Conservation (phyloP, 495 filamentous ascomycete genomes). For the Cladorrhinum samala region DNA sequence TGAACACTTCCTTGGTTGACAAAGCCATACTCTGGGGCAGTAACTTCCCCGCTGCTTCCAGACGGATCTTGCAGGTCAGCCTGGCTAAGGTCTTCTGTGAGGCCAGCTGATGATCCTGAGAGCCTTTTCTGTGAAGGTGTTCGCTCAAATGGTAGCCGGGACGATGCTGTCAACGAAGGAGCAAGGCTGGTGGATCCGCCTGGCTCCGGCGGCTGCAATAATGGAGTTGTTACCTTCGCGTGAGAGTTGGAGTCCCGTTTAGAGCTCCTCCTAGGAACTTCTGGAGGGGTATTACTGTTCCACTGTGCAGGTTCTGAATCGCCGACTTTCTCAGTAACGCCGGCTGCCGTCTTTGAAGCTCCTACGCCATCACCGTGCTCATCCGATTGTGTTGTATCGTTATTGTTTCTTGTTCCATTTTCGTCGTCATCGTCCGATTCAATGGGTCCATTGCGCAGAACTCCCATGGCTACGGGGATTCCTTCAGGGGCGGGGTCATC, state of each 20-base stretch:
- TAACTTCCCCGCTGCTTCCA: conserved; percentile 35
- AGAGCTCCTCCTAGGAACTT: conserved; percentile 58
- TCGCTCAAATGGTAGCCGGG: conserved; percentile 58
- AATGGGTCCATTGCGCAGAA: conserved; percentile 50
- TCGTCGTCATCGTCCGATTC: conserved; percentile 55
- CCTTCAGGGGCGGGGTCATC: conserved; percentile 47
- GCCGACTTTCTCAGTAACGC: background rate
- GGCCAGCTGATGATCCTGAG: conserved; percentile 42
- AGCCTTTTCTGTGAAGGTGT: conserved; percentile 46
- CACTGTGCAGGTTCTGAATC: background rate
- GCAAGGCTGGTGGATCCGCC: conserved; percentile 2
- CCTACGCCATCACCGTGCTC: conserved; percentile 34
- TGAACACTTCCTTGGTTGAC: conserved; percentile 65
- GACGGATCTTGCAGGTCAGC: conserved; percentile 24
- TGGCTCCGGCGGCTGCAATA: conserved; percentile 7
- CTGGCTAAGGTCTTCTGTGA: conserved; percentile 39
- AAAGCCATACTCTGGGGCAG: conserved; percentile 62
- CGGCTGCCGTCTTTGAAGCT: background rate
- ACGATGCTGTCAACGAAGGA: conserved; percentile 16
- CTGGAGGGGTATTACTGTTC: conserved; percentile 12
- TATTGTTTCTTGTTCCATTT: conserved; percentile 18
- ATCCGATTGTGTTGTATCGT: conserved; percentile 19
- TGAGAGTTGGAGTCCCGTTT: conserved; percentile 42
- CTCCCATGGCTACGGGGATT: conserved; percentile 53
- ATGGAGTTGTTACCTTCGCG: conserved; percentile 8